Base-by-base conservation (phyloP, 495 filamentous ascomycete genomes). In the Pyrenula massariospora region DNA sequence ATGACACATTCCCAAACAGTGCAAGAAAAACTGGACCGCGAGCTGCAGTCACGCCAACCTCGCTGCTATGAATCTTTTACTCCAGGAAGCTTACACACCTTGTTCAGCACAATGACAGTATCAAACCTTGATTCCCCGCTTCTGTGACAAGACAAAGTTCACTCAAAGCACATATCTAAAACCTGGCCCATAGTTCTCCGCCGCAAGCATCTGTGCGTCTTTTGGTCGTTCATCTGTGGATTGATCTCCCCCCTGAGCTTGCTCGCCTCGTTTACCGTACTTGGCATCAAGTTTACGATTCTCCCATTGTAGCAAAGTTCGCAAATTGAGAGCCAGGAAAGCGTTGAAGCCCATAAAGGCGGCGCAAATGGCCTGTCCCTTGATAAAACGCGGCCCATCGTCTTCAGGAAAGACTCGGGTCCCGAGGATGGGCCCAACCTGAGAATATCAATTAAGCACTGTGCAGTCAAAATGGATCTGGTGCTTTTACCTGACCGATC, bases 291-390 rank as follows among this genome's bases (percentile, higher is more conserved):
- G 73, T 52, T 72, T 72, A 56, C 59, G 68, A 58, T 91, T 91
- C 72, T 84, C 81, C 76, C 79, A 82, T 10, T 65, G 68, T 23
- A 89, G 69, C 23, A 84, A 70, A 24, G 62, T 61, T 50, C 87
- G 77, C 60, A 89, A 66, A 15, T 63, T 57, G 20, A 78, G 51
- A 0, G 83, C 79, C 20, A 88, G 68, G 1, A 84, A 24, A 0
- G 73, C 77, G 49, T 80, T 87, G 68, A 87, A 82, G 57, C 84
- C 75, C 80, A 88, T 85, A 61, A 89, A 88, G 1, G 77, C 81
- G 0, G 84, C 86, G 64, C 85, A 88, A 48, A 88, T 71, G 15
- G 68, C 70, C 76, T 85, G 85, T 0, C 87, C 86, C 54, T 73
- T 77, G n/a, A 75, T 64, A 60, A 81, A 89, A n/a, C 80, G 80